phyloP scores from a whole-genome alignment of 1,284 basidiomycete genomes.

The Cutaneotrichosporon sp. region DNA sequence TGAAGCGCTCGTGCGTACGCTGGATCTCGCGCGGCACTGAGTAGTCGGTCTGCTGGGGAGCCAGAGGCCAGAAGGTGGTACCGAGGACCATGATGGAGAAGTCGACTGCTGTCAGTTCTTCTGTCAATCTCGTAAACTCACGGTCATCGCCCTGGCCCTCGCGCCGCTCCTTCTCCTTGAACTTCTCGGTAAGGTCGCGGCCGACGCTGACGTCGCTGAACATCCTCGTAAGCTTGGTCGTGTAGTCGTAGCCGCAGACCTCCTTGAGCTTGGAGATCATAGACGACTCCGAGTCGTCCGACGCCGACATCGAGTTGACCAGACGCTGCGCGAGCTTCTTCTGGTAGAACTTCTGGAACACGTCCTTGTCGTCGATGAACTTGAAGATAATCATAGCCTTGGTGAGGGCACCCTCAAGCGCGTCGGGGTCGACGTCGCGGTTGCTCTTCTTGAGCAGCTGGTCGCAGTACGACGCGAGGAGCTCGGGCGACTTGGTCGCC shows the following conservation, averaged over 20 bases:
- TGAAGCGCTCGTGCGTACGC: slow-evolving; percentile 87
- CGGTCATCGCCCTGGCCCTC: slow-evolving; percentile 60
- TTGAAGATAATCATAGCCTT: slow-evolving; percentile 98
- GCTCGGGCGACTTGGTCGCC: slow-evolving; percentile 87
- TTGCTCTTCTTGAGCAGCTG: slow-evolving; percentile 91
- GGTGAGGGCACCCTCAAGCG: slow-evolving; percentile 85
- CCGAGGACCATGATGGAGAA: slow-evolving; percentile 93
- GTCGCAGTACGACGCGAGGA: slow-evolving; percentile 93
- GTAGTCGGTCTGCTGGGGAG: slow-evolving; percentile 79
- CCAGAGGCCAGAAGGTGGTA: slow-evolving; percentile 95
- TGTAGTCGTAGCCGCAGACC: slow-evolving; percentile 97
- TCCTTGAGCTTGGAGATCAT: slow-evolving; percentile 99
- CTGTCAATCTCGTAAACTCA: slow-evolving; percentile 24
- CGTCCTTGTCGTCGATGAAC: slow-evolving; percentile 98
- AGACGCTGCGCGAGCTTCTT: slow-evolving; percentile 95
- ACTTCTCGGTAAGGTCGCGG: slow-evolving; percentile 94
- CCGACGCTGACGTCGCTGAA: slow-evolving; percentile 97
- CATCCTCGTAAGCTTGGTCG: slow-evolving; percentile 97
- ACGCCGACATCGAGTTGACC: slow-evolving; percentile 88
- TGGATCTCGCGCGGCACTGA: slow-evolving; percentile 85
- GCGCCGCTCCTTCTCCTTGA: slow-evolving; percentile 90
- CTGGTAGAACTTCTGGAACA: slow-evolving; percentile 99
- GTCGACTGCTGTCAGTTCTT: slow-evolving; percentile 61
- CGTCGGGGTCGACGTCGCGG: slow-evolving; percentile 86
- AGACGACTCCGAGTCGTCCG: slow-evolving; percentile 93